Conservation (phyloP, 164 flowering plant genomes). For the Vitis cinerea region DNA sequence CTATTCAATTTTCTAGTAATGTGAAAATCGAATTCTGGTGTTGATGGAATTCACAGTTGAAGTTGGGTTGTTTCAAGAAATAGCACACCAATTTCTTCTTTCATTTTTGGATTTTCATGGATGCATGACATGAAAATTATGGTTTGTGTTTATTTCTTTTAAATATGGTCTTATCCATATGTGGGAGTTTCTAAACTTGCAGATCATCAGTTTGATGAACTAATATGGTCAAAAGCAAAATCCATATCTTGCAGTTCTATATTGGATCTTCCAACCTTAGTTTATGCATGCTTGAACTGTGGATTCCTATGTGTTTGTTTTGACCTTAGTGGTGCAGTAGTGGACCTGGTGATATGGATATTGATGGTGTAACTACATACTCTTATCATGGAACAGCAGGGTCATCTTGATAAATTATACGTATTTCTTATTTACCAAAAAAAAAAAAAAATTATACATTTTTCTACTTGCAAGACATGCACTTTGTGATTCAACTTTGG, state of each 20-base stretch:
- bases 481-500: too few species aligned
- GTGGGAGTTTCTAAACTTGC: background rate
- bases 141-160: too few species aligned
- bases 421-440: too few species aligned
- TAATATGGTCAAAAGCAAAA: background rate
- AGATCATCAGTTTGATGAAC: background rate
- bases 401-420: too few species aligned
- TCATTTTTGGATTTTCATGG: background rate
- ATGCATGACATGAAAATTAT: background rate
- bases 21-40: background rate
- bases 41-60: background rate
- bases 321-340: background rate
- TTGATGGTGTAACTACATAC: background rate
- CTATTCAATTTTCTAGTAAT: too few species aligned
- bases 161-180: too few species aligned
- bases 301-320: background rate
- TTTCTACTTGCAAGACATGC: too few species aligned
- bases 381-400: background rate
- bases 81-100: background rate
- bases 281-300: background rate
- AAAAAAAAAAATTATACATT: too few species aligned
- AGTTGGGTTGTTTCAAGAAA: slow-evolving; percentile 4
- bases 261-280: background rate
- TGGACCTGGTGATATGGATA: background rate
- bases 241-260: background rate